Evolutionary conservation across 495 filamentous ascomycete species (phyloP).

Genomic region (Penicillium chermesinum): DNA sequence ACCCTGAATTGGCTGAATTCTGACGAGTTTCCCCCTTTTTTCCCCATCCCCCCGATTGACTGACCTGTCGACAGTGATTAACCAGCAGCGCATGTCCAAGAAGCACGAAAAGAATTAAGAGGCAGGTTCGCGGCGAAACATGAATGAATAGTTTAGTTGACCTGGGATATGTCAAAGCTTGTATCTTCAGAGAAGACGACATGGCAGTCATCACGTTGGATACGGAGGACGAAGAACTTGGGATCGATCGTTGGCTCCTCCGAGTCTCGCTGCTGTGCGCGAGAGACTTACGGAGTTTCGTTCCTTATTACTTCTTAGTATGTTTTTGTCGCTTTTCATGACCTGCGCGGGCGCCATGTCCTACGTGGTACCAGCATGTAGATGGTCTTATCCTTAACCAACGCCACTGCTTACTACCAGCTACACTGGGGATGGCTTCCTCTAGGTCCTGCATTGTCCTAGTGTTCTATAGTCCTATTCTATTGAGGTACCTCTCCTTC

Average conservation of each 20-base stretch:
- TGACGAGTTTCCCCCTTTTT: conserved; percentile 16
- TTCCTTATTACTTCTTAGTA: too few species aligned
- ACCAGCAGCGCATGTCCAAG: background rate
- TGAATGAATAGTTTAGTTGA: background rate
- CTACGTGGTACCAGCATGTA: too few species aligned
- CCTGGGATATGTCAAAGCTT: background rate
- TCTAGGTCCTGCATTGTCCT: background rate
- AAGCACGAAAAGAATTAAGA: conserved; percentile 5
- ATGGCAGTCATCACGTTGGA: too few species aligned
- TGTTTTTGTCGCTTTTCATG: too few species aligned
- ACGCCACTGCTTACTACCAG: too few species aligned
- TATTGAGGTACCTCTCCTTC: background rate
- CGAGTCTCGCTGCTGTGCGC: too few species aligned
- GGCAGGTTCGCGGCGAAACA: background rate
- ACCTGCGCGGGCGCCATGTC: too few species aligned
- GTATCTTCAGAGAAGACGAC: too few species aligned
- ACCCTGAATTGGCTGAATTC: background rate
- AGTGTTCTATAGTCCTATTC: background rate
- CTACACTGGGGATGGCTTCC: too few species aligned
- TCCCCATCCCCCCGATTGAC: conserved; percentile 28
- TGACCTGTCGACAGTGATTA: background rate
- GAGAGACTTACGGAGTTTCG: too few species aligned
- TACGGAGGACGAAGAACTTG: too few species aligned
- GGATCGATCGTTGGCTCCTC: too few species aligned
- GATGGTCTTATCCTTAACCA: background rate